Evolutionary conservation across 2,329 filamentous ascomycete species (phyloP).

Genomic region (Cryphonectria carpinicola): DNA sequence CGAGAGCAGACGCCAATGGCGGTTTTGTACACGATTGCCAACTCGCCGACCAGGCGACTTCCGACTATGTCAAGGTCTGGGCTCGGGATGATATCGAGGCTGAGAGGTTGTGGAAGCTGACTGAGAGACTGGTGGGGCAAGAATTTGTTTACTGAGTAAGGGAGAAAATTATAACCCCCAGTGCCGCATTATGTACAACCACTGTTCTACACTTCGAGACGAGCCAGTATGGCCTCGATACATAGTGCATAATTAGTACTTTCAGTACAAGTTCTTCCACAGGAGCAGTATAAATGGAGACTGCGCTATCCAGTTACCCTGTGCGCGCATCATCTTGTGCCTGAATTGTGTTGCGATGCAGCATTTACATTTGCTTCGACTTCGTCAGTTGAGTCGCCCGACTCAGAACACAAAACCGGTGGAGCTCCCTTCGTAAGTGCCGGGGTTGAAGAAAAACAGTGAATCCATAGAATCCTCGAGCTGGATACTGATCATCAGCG

Average conservation of each 20-base stretch:
- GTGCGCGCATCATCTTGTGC: background rate
- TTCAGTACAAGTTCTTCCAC: background rate
- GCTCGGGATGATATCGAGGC: conserved; percentile 37
- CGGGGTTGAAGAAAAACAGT: background rate
- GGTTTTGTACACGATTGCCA: conserved; percentile 32
- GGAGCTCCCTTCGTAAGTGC: background rate
- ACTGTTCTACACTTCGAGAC: background rate
- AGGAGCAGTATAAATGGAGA: background rate
- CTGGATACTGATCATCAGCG: background rate
- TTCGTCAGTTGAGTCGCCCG: background rate
- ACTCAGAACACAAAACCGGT: background rate
- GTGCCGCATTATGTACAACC: background rate
- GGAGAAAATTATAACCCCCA: background rate
- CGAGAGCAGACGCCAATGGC: conserved; percentile 31
- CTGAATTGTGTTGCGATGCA: background rate
- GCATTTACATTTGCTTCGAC: background rate
- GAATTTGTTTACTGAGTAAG: conserved; percentile 37
- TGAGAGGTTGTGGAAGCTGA: conserved; percentile 50
- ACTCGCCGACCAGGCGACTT: conserved; percentile 28
- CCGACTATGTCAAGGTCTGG: conserved; percentile 31
- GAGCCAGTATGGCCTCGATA: background rate
- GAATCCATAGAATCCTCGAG: background rate
- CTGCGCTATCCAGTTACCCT: background rate
- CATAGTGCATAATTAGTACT: background rate
- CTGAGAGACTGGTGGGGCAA: conserved; percentile 50